These are phyloP conservation scores for Eucalyptus sideroxylon DNA, from an alignment of 345 rosid genomes.

Conservation along the genomic window DNA sequence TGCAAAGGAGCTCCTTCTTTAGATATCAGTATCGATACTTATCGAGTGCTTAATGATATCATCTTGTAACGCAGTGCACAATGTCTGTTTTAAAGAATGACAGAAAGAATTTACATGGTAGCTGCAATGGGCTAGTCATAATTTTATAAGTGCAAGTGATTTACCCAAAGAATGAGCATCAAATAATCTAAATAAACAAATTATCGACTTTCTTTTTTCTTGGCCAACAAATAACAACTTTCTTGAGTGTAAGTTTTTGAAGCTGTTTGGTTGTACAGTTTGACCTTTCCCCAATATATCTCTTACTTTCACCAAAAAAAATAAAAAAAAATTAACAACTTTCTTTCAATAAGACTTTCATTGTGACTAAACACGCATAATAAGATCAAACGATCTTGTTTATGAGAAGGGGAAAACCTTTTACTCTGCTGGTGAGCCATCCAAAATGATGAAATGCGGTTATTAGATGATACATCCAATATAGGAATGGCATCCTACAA, in stretches of 20 bases:
- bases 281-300: too few species aligned
- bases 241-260: not conserved
- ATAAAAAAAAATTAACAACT: not conserved
- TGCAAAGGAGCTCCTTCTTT: not conserved
- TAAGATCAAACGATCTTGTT: not conserved
- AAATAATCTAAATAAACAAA: not conserved
- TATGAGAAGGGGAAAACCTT: conserved; percentile 40
- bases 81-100: not conserved
- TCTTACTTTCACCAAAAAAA: too few species aligned
- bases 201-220: not conserved
- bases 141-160: not conserved
- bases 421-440: conserved; percentile 85
- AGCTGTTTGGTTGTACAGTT: too few species aligned
- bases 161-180: not conserved
- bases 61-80: not conserved
- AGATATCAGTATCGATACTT: not conserved
- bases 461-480: conserved; percentile 67
- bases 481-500: conserved; percentile 75
- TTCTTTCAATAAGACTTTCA: not conserved
- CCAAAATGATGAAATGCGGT: conserved; percentile 80
- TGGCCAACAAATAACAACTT: not conserved
- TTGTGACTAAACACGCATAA: not conserved
- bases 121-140: not conserved
- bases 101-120: not conserved
- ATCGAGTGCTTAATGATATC: not conserved